Evolutionary conservation across 805 yeast species (phyloP), one percentile per base, ranked within the genome.

Genomic region (Barnettozyma californica): DNA sequence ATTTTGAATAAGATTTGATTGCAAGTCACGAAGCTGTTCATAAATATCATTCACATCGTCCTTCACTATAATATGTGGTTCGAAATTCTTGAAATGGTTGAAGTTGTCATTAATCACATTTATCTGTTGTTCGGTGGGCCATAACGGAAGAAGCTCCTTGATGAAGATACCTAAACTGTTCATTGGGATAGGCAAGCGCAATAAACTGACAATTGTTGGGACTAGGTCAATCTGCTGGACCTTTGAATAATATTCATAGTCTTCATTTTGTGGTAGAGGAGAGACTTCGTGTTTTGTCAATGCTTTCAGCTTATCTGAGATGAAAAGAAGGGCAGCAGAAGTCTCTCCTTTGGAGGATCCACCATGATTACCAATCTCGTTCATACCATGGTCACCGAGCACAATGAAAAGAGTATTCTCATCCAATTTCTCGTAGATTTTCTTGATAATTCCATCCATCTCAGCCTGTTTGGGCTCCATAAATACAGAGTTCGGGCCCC

Each of bases 301-400:
- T 1, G 58, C 48, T 43, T 68, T 54, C 47, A 90, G 76, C 55
- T 76, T 75, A 9, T 83, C 79, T 0, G 97, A 84, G 0, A 86
- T 68, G 39, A 92, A 74, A 1, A 81, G 68, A 59, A 94, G 58
- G 0, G 85, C 97, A 1, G 99, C 84, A 14, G 90, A 85, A 0
- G 97, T 92, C 65, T 94, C 99, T 2, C 97, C 96, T 0, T 75
- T 63, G 3, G 97, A 86, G 0, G 97, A 87, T 1, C 98, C 99
- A 8, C 99, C 99, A 64, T 94, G 98, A 58, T 91, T 92, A 1
- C 97, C 97, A 4, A 85, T 78, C 45, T 90, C 95, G 61, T 90
- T 90, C 97, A 91, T 91, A 4, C 97, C 98, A 64, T 91, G 98
- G 58, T 91, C 98, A 0, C 98, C 98, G 72, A 87, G 68, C 0